phyloP scores from a whole-genome alignment of 2,329 filamentous ascomycete genomes.

The Gnomoniopsis sp. region DNA sequence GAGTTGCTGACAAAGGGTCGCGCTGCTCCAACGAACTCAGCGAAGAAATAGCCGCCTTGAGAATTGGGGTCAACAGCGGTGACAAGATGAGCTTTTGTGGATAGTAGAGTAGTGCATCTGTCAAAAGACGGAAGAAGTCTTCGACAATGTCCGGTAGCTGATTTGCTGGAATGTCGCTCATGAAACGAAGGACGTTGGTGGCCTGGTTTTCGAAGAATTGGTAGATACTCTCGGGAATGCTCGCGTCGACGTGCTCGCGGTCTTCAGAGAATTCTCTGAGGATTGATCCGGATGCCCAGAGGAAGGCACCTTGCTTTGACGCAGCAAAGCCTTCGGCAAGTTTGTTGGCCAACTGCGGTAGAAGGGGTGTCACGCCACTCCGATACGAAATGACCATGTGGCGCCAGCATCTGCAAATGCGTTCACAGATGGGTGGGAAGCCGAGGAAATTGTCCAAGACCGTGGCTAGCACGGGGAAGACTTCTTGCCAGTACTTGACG shows the following conservation, averaged over 20 bases:
- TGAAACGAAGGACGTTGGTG: conserved; percentile 80
- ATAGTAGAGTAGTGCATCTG: conserved; percentile 91
- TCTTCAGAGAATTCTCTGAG: conserved; percentile 93
- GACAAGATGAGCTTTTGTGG: conserved; percentile 80
- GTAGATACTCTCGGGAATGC: conserved; percentile 86
- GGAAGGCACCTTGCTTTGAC: conserved; percentile 90
- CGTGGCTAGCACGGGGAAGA: conserved; percentile 81
- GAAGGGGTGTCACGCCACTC: conserved; percentile 78
- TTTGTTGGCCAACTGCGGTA: conserved; percentile 83
- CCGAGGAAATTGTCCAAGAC: conserved; percentile 84
- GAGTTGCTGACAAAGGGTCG: conserved; percentile 83
- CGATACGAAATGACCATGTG: conserved; percentile 96
- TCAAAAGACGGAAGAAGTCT: conserved; percentile 91
- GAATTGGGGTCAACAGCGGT: conserved; percentile 73
- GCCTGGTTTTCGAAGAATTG: conserved; percentile 93
- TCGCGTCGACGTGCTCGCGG: conserved; percentile 74
- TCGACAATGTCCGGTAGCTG: conserved; percentile 85
- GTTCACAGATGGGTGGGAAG: conserved; percentile 86
- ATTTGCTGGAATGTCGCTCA: conserved; percentile 73
- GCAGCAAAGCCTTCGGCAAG: conserved; percentile 79
- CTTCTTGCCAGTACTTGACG: conserved; percentile 93
- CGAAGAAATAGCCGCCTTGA: conserved; percentile 82
- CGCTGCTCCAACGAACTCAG: conserved; percentile 79
- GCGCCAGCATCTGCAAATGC: conserved; percentile 92
- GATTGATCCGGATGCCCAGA: conserved; percentile 97